Conservation (phyloP, 495 filamentous ascomycete genomes). For the Oleoguttula mirabilis region DNA sequence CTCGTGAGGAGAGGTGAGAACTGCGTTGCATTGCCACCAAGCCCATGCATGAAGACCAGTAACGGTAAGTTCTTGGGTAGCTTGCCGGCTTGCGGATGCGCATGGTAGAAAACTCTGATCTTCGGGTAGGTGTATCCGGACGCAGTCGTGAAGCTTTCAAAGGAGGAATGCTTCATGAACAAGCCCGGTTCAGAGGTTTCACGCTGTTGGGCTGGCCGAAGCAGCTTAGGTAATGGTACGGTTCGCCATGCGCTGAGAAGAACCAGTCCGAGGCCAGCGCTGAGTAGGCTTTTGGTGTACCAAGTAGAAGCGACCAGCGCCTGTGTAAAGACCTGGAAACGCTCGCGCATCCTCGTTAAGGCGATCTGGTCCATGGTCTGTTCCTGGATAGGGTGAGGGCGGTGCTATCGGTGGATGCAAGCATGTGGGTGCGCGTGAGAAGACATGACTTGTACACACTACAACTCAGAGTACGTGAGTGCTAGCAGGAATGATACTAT, state of each 20-base stretch:
- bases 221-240: not conserved
- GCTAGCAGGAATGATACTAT: no score
- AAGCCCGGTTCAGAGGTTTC: conserved; percentile 30
- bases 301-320: no score
- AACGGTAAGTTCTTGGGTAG: conserved; percentile 63
- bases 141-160: conserved; percentile 46
- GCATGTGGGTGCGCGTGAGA: no score
- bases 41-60: conserved; percentile 83
- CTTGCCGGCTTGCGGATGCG: conserved; percentile 66
- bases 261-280: not conserved
- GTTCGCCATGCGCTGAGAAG: not conserved
- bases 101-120: conserved; percentile 72
- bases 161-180: conserved; percentile 61
- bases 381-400: no score
- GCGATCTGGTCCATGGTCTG: no score
- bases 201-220: not conserved
- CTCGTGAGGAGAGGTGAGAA: conserved; percentile 73
- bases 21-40: conserved; percentile 81
- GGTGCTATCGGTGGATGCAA: no score
- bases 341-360: no score
- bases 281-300: no score
- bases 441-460: no score
- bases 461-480: no score
- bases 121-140: conserved; percentile 52
- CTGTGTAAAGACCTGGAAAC: no score